phyloP scores from a whole-genome alignment of 192 early-diverging fungal species.

The Backusella mclennaniae region DNA sequence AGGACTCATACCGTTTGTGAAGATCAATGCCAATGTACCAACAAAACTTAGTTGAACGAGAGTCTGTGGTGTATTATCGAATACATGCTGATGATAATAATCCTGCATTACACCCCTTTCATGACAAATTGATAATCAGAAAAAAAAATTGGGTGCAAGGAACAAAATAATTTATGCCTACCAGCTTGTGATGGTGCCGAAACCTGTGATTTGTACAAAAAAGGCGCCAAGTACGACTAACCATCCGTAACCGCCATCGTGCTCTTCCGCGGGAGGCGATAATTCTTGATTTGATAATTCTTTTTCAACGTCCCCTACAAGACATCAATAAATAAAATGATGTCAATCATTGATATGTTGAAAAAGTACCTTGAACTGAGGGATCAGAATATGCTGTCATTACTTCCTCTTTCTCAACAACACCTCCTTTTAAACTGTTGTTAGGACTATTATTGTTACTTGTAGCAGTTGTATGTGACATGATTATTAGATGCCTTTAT shows the following conservation, averaged over 20 bases:
- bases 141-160: not conserved
- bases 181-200: slow-evolving; percentile 9
- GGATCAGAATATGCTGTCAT: not conserved
- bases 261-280: not conserved
- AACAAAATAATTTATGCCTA: not conserved
- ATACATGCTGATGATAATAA: slow-evolving; percentile 27
- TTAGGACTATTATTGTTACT: not conserved
- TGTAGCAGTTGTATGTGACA: not conserved
- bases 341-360: not conserved
- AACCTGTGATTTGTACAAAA: slow-evolving; percentile 34
- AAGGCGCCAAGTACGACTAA: slow-evolving; percentile 39
- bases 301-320: not conserved
- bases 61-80: slow-evolving; percentile 11
- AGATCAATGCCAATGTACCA: slow-evolving; percentile 18
- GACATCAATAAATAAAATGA: not conserved
- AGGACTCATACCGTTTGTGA: slow-evolving; percentile 19
- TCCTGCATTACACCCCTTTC: slow-evolving; percentile 33
- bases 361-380: not conserved
- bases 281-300: not conserved
- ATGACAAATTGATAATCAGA: not conserved
- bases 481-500: not conserved
- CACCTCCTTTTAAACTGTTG: not conserved
- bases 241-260: slow-evolving; percentile 45
- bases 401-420: not conserved
- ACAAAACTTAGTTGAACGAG: slow-evolving; percentile 29